Base-by-base conservation (phyloP, 2,329 filamentous ascomycete genomes). In the Fusarium sp. region DNA sequence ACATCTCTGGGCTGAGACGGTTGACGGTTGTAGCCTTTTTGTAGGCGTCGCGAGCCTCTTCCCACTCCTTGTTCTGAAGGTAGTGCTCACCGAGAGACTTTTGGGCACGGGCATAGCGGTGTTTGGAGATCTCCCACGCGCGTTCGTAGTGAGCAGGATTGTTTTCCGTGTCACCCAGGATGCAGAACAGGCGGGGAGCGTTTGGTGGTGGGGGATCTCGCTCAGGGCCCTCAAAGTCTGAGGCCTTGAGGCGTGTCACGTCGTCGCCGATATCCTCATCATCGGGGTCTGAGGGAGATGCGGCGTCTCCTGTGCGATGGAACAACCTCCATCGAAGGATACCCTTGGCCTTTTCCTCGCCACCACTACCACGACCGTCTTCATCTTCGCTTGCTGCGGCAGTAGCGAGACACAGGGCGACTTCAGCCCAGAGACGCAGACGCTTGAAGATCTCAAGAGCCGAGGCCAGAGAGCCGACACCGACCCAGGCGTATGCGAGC, bases 401-500 rank as follows among this genome's bases (percentile, higher is more conserved):
- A 80, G 84, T 87, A 14, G 95, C 95, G 78, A 95, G 92, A 81
- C 97, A 99, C 2, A 99, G 87, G 0, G 97, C 96, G 6, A 95
- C 95, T 83, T 99, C 97, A 2, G 97, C 94, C 95, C 97, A 98
- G 82, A 98, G 92, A 66, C 95, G 92, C 20, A 99, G 85, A 4
- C 97, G 90, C 84, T 98, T 95, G 84, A 98, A 99, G 70, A 99
- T 98, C 70, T 98, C 97, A 2, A 99, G 88, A 0, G 97, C 97
- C 1, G 95, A 97, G 4, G 94, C 89, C 2, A 99, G 85, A 45
- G 95, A 97, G 11, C 97, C 97, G 4, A 98, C 89, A 57, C 91
- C 90, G 0, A 95, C 93, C 97, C 97, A 99, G n/a, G 95, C 91
- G 70, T 94, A 92, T 2, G 97, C 97, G 15, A 99, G 88, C 81